Evolutionary conservation across 805 yeast genomes (phyloP).

Genomic region (Lachancea quebecensis): DNA sequence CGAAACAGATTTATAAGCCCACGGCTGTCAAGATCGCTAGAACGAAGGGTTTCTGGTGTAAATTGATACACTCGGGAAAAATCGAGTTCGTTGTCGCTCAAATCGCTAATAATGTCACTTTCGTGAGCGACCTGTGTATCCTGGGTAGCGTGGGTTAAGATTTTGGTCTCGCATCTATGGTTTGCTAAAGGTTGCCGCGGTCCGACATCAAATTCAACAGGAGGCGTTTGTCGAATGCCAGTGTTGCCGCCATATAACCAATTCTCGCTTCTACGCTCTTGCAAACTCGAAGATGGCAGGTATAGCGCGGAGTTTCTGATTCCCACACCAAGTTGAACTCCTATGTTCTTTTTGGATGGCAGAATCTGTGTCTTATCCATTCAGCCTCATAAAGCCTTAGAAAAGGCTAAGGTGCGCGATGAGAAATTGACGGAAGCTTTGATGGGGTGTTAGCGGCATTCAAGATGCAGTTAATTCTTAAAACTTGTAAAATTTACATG

Average conservation of each 20-base stretch:
- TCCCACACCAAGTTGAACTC: slow-evolving; percentile 9
- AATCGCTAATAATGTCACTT: background rate
- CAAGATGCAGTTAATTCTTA: too few species aligned
- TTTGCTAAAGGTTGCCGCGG: background rate
- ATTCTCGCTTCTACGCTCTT: background rate
- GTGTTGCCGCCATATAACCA: slow-evolving; percentile 3
- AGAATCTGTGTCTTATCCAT: slow-evolving; percentile 3
- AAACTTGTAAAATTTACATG: background rate
- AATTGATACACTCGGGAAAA: slow-evolving; percentile 6
- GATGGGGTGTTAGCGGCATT: too few species aligned
- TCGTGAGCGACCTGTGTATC: too few species aligned
- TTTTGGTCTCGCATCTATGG: background rate
- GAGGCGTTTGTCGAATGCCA: background rate
- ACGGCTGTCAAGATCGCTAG: background rate
- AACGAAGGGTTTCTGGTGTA: background rate
- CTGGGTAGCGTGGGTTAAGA: too few species aligned
- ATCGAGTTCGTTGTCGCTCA: slow-evolving; percentile 9
- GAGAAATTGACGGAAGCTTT: too few species aligned
- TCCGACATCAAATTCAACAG: background rate
- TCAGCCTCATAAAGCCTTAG: background rate
- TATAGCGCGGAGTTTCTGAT: slow-evolving; percentile 7
- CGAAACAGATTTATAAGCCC: slow-evolving; percentile 17
- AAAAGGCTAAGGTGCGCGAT: background rate
- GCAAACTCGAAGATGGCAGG: background rate
- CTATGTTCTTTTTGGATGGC: slow-evolving; percentile 5